phyloP scores from a whole-genome alignment of 768 basidiomycete genomes.

The Collybia mongolica region DNA sequence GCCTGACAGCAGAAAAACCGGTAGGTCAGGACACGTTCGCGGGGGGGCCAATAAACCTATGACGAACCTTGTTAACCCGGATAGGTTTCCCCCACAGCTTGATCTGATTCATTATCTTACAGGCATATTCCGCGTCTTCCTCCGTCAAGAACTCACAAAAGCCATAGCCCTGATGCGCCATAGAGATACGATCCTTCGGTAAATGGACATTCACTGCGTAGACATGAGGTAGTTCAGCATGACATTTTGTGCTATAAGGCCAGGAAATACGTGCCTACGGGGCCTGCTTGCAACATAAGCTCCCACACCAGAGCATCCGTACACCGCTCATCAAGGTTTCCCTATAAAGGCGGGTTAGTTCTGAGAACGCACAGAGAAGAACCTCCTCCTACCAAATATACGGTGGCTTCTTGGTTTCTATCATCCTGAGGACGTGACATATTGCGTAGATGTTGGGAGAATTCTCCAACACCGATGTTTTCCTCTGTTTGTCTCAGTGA shows the following conservation, averaged over 20 bases:
- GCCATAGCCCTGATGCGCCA: slow-evolving; percentile 98
- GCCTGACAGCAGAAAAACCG: slow-evolving; percentile 50
- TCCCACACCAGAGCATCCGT: slow-evolving; percentile 96
- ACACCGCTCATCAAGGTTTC: slow-evolving; percentile 95
- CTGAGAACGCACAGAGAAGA: not conserved
- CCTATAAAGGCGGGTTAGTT: slow-evolving; percentile 43
- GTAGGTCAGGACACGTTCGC: not conserved
- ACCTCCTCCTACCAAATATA: slow-evolving; percentile 63
- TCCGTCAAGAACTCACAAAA: slow-evolving; percentile 99
- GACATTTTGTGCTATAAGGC: not conserved
- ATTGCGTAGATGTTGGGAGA: slow-evolving; percentile 12
- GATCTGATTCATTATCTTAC: slow-evolving; percentile 99
- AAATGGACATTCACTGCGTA: slow-evolving; percentile 90
- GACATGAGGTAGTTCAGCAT: not conserved
- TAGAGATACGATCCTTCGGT: slow-evolving; percentile 97
- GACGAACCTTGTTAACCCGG: slow-evolving; percentile 92
- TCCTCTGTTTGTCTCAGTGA: slow-evolving; percentile 8
- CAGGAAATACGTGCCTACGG: slow-evolving; percentile 71
- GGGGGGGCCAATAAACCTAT: slow-evolving; percentile 12
- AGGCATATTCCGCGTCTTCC: slow-evolving; percentile 99
- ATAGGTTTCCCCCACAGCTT: slow-evolving; percentile 99
- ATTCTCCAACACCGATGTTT: slow-evolving; percentile 5
- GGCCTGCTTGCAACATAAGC: slow-evolving; percentile 98
- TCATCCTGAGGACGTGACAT: slow-evolving; percentile 83
- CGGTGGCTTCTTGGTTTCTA: slow-evolving; percentile 89